Evolutionary conservation across 257 asterid species (phyloP), one percentile per base, ranked within the genome.

Genomic region (Penstemon eatonii): DNA sequence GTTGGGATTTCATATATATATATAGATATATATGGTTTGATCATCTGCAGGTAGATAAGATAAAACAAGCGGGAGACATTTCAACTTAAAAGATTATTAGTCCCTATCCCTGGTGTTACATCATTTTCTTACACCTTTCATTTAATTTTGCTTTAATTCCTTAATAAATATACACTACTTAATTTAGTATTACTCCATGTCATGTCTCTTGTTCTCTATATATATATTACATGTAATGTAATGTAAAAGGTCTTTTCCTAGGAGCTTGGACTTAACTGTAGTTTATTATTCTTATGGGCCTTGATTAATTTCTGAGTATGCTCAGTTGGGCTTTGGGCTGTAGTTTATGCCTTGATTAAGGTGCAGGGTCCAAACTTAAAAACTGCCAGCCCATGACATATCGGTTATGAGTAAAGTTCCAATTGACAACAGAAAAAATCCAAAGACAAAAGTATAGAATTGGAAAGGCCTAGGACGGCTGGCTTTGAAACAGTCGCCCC

Each of bases 1-100:
- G 87, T 75, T 83, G 83, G 70, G 33, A 74, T 57, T 72, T 40
- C 49, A 13, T 42, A 9, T 60, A 15, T 15, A 15, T 15, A 15
- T 15, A 15, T 15, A 15, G 50, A 60, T 12, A n/a, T 39, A 39
- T 41, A 6, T 44, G 40, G 7, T 44, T 41, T 65, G 49, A 49
- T 73, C 56, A 46, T 38, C 3, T 33, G 18, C 18, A 15, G 49
- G 19, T 58, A 40, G 64, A 52, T 63, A 79, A 40, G 64, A 52
- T 63, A 79, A 65, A 69, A 67, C 18, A 44, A 72, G 72, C 52
- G 45, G 59, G 62, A 66, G 87, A 82, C 85, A 73, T 75, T 78
- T 77, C 63, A 80, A 58, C 82, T 43, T 45, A n/a, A 51, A 6
- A 67, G 79, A 60, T 83, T 60, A 18, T 49, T 58, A 67, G 83